Evolutionary conservation across 208 protist genomes (phyloP), one percentile per base, ranked within the genome.

Genomic region (Trypanosoma scelopori): DNA sequence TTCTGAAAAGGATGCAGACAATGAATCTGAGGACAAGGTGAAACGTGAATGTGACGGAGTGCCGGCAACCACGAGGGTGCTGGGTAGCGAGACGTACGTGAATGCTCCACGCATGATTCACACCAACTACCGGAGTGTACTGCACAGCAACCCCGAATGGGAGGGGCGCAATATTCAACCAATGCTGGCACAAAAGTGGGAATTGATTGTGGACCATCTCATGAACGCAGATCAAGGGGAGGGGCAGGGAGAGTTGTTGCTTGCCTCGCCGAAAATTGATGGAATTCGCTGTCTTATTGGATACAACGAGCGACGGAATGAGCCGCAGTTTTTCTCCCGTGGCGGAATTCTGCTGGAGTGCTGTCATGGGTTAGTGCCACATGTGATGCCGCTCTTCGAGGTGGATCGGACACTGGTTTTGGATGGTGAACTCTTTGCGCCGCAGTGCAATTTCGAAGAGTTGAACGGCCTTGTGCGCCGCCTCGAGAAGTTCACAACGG

Each of bases 201-300:
- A 93, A 48, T 64, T 77, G 18, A 85, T 92, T 35, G 72, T 69
- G 22, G 70, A 79, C n/a, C 56, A 88, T 25, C 41, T 78, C 55
- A 73, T 91, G 7, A 68, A 70, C 28, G 25, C 46, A 69, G 51
- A 28, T 73, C 58, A 47, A 25, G 59, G 18, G 6, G 62, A 65
- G 23, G 71, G 68, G 60, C 47, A 72, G 37, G 9, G 52, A 55
- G 59, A 82, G 37, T 52, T 86, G 15, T 63, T 95, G 22, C 72
- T 95, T 23, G 87, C 84, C 32, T 95, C 90, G 12, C 90, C 90
- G 2, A 95, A 95, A 73, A 93, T 95, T 61, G 90, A 95, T 63
- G 90, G 90, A 16, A 87, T 95, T 63, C 90, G 90, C 47, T 95
- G 90, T 71, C 77, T 95, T 22, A 78, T 95, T 27, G 87, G 85